These are phyloP conservation scores for Alternaria sp. DNA, from an alignment of 2,329 filamentous ascomycete genomes.

Conservation along the genomic window DNA sequence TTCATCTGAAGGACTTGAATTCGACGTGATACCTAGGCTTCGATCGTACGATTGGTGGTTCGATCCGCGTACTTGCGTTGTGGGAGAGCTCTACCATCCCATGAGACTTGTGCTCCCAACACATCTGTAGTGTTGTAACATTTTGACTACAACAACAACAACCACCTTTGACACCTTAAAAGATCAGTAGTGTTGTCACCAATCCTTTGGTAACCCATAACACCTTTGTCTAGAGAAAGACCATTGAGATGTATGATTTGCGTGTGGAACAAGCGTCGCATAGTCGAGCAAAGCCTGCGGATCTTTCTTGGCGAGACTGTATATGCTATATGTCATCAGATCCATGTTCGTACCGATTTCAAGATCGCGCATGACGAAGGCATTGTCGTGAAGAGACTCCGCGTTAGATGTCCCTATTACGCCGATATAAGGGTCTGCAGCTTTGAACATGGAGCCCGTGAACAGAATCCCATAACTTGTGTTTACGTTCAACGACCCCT, in stretches of 20 bases:
- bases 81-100: slow-evolving; percentile 14
- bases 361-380: slow-evolving; percentile 37
- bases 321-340: slow-evolving; percentile 46
- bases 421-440: slow-evolving; percentile 11
- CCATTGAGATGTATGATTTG: slow-evolving; percentile 34
- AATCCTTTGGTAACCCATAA: slow-evolving; percentile 38
- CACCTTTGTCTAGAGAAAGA: slow-evolving; percentile 25
- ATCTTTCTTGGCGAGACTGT: slow-evolving; percentile 31
- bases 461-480: slow-evolving; percentile 25
- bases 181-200: slow-evolving; percentile 24
- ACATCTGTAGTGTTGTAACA: slow-evolving; percentile 21
- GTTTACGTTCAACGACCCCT: slow-evolving; percentile 17
- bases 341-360: slow-evolving; percentile 40
- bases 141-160: no score
- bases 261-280: slow-evolving; percentile 14
- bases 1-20: slow-evolving; percentile 35
- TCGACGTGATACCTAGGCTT: slow-evolving; percentile 22
- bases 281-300: slow-evolving; percentile 28
- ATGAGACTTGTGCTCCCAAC: slow-evolving; percentile 11
- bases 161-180: background rate
- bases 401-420: background rate
- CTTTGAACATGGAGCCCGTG: slow-evolving; percentile 21
- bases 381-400: slow-evolving; percentile 26
- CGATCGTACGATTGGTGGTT: slow-evolving; percentile 20
- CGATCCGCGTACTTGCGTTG: slow-evolving; percentile 12